Conservation (phyloP, 768 basidiomycete species). For the Erythrobasidium yunnanense region DNA sequence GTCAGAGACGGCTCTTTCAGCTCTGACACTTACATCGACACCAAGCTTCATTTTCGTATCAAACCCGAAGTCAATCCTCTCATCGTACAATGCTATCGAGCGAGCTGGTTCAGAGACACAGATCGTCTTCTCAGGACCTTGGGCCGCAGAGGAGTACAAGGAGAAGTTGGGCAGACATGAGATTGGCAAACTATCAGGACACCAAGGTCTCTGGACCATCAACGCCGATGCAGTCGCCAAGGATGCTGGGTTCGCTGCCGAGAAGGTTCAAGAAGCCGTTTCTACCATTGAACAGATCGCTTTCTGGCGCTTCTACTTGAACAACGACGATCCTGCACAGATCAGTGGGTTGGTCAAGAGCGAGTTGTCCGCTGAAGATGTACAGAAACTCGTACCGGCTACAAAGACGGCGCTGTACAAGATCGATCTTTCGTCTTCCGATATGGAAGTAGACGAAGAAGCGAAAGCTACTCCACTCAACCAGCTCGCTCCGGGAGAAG, state of each 20-base stretch:
- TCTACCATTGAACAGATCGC: constrained; percentile 58
- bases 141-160: constrained; percentile 63
- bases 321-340: constrained; percentile 21
- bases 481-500: constrained; percentile 41
- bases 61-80: constrained; percentile 60
- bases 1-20: constrained; percentile 25
- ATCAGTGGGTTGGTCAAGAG: constrained; percentile 32
- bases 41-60: constrained; percentile 59
- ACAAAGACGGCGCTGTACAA: constrained; percentile 46
- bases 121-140: constrained; percentile 61
- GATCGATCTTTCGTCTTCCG: constrained; percentile 50
- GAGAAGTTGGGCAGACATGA: constrained; percentile 55
- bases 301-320: constrained; percentile 63
- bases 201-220: constrained; percentile 52
- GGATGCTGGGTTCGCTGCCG: constrained; percentile 44
- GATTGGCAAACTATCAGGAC: constrained; percentile 42
- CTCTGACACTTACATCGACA: constrained; percentile 45
- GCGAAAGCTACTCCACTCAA: constrained; percentile 36
- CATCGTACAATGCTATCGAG: constrained; percentile 60
- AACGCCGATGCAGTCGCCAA: constrained; percentile 43
- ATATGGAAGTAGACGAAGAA: constrained; percentile 38
- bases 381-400: constrained; percentile 35
- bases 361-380: constrained; percentile 28
- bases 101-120: constrained; percentile 57
- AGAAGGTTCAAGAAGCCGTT: constrained; percentile 38